Conservation (phyloP, 176 grass and related monocot species). For the Aegilops speltoides region DNA sequence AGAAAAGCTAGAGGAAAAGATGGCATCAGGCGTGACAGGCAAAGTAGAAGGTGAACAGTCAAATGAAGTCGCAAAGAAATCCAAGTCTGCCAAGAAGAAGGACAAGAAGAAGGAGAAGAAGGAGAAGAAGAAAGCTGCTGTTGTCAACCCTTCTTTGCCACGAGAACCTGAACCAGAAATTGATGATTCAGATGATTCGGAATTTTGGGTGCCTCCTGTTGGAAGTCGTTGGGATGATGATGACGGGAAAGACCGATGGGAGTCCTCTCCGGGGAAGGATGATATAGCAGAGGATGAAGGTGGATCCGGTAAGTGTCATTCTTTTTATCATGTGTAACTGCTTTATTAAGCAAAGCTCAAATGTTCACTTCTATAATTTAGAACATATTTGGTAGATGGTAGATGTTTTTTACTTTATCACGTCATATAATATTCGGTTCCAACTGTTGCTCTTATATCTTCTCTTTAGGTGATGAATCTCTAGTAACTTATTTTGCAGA, state of each 20-base stretch:
- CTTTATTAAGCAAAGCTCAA: conserved; percentile 6
- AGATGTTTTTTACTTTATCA: background rate
- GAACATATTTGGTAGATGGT: background rate
- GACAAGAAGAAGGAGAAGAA: conserved; percentile 60
- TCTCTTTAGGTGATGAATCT: background rate
- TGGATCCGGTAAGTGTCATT: conserved; percentile 24
- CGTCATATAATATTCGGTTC: background rate
- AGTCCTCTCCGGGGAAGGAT: conserved; percentile 32
- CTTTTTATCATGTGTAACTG: background rate
- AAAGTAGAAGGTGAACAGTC: conserved; percentile 27
- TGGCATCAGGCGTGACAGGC: conserved; percentile 30
- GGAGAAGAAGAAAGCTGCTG: conserved; percentile 52
- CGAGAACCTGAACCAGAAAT: conserved; percentile 41
- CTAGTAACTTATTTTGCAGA: background rate
- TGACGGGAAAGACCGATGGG: conserved; percentile 74
- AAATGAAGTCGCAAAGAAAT: conserved; percentile 51
- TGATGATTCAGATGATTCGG: conserved; percentile 50
- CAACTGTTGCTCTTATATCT: conserved; percentile 20
- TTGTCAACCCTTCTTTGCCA: conserved; percentile 33
- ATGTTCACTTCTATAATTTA: background rate
- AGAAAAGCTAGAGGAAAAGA: conserved; percentile 79
- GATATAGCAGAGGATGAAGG: conserved; percentile 29
- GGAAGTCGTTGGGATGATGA: conserved; percentile 84
- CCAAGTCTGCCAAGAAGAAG: conserved; percentile 42
- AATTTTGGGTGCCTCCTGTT: conserved; percentile 81